Evolutionary conservation across 345 rosid species (phyloP), one percentile per base, ranked within the genome.

Genomic region (Euphorbia lathyris): DNA sequence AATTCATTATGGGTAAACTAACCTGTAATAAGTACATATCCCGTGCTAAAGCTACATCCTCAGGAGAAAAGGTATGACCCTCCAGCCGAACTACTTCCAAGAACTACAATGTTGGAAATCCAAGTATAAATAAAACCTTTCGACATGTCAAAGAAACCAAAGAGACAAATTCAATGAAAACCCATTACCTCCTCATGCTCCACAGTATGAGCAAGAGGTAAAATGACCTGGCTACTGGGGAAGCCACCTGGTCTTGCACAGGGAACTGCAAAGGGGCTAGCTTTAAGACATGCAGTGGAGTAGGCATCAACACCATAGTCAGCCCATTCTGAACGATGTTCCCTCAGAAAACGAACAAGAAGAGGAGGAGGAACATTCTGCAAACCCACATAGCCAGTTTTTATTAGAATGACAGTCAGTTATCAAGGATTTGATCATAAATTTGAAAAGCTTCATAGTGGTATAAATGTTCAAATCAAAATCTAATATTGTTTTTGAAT

Each of bases 321-420:
- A 65, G 98, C 97, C 98, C 98, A 94, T 72, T 94, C 97, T 0
- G 98, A 91, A 1, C 98, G 97, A 76, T 94, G 98, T 72, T 94
- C 98, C 80, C 98, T 88, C 72, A 94, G 82, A 81, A 94, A 94
- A 8, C 92, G 95, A 74, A 91, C 89, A 72, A 94, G 85, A 50
- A 94, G 81, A 27, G 89, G 92, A 6, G 97, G 98, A 52, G 98
- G 95, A 19, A 94, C 98, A 62, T 90, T 88, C 98, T 94, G 82
- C 62, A 81, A 71, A 71, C 42, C 38, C 55, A 69, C 43, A 61
- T 60, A 7, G 13, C 32, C 9, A 47, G 66, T 25, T 17, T 48
- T 1, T 13, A n/a, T 17, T 40, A 43, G 9, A 6, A 38, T 32
- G 17, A 48, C 13, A 42, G 23, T 55, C 38, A 3, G 12, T 32